These are phyloP conservation scores for Malassezia obtusa DNA, from an alignment of 1,284 basidiomycete genomes.

Conservation along the genomic window DNA sequence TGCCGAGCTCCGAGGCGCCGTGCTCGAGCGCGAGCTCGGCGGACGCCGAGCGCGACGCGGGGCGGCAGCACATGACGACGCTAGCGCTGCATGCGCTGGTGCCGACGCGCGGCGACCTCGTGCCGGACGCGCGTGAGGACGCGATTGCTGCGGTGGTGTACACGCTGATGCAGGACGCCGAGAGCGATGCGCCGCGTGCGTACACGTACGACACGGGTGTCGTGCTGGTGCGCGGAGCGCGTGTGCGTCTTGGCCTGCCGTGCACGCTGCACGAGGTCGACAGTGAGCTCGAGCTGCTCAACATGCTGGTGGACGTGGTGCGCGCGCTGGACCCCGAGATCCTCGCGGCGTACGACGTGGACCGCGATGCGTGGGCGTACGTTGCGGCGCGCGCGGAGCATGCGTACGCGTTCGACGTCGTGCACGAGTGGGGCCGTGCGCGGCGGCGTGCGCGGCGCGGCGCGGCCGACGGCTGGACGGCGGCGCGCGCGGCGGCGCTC, in stretches of 20 bases:
- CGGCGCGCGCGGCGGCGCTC: conserved; percentile 69
- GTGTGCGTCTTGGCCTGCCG: conserved; percentile 27
- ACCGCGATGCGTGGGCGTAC: conserved; percentile 82
- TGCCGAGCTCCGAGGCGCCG: background rate
- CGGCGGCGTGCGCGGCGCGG: conserved; percentile 8
- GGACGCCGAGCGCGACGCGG: background rate
- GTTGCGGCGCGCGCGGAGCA: conserved; percentile 59
- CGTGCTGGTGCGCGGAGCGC: conserved; percentile 21
- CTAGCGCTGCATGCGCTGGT: conserved; percentile 69
- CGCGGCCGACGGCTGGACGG: conserved; percentile 55
- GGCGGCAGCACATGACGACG: conserved; percentile 59
- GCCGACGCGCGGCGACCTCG: conserved; percentile 55
- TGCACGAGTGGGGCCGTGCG: conserved; percentile 48
- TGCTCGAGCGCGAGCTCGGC: background rate
- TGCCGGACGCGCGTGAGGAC: conserved; percentile 66
- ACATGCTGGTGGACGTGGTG: conserved; percentile 66
- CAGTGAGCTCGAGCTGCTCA: conserved; percentile 72
- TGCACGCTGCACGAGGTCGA: conserved; percentile 55
- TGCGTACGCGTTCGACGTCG: conserved; percentile 28
- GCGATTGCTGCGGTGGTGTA: conserved; percentile 65
- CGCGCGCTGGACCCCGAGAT: conserved; percentile 79
- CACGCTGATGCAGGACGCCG: conserved; percentile 57
- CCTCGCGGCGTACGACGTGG: conserved; percentile 82
- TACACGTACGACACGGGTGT: conserved; percentile 24
- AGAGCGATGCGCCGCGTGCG: conserved; percentile 15